phyloP scores from a whole-genome alignment of 257 asterid genomes.

The Salvia splendens region DNA sequence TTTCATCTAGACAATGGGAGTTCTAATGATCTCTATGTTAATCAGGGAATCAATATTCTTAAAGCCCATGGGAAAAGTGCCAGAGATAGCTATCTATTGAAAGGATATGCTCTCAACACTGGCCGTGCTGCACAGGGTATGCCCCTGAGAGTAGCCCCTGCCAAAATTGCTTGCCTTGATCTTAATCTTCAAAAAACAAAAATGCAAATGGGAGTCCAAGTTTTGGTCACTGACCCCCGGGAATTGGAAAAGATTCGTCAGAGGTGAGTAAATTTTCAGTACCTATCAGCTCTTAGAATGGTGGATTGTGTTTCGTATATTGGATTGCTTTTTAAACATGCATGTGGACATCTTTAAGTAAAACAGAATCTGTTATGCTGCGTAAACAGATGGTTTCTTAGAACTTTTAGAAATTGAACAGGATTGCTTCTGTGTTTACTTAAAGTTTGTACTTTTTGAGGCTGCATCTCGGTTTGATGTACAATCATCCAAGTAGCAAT shows the following conservation, averaged over 20 bases:
- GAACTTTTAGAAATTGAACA: not conserved
- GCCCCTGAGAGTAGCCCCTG: constrained; percentile 85
- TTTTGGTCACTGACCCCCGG: constrained; percentile 84
- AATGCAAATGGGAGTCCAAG: constrained; percentile 98
- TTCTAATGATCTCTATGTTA: constrained; percentile 30
- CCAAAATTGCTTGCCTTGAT: constrained; percentile 89
- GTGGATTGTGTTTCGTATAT: not conserved
- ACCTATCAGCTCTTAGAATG: not conserved
- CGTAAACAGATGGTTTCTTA: not conserved
- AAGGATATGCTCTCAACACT: constrained; percentile 89
- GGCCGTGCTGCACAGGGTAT: constrained; percentile 96
- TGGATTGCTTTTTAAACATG: constrained; percentile 6
- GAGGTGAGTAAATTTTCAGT: constrained; percentile 48
- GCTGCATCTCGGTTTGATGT: constrained; percentile 7
- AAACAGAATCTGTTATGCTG: constrained; percentile 2
- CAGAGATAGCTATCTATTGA: constrained; percentile 76
- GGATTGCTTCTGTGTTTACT: not conserved
- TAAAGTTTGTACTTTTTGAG: constrained; percentile 2
- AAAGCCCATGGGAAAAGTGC: constrained; percentile 97
- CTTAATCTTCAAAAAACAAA: constrained; percentile 90
- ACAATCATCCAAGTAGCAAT: not conserved
- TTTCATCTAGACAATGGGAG: constrained; percentile 27
- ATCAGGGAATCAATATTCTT: constrained; percentile 85
- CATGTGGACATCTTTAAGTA: constrained; percentile 1
- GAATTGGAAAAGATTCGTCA: constrained; percentile 96